Evolutionary conservation across 768 basidiomycete species (phyloP).

Genomic region (Suillus plorans): DNA sequence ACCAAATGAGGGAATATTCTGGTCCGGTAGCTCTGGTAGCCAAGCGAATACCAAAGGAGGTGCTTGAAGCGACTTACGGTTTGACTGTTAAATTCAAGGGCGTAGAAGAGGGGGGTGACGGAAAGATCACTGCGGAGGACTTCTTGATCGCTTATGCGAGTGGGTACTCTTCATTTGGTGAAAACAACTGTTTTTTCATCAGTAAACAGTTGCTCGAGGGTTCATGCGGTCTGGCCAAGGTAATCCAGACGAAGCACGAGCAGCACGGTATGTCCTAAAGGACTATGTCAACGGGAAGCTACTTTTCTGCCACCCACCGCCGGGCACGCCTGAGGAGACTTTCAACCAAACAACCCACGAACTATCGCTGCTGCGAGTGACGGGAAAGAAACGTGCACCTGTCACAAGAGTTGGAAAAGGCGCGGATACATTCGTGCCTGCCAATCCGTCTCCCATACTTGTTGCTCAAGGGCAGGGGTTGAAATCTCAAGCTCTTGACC

Average conservation of each 20-base stretch:
- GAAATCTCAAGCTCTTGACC: constrained; percentile 73
- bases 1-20: constrained; percentile 92
- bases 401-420: constrained; percentile 80
- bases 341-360: constrained; percentile 79
- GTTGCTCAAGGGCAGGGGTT: constrained; percentile 34
- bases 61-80: constrained; percentile 91
- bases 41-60: constrained; percentile 73
- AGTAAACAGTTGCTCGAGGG: constrained; percentile 79
- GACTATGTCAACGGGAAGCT: constrained; percentile 97
- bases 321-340: constrained; percentile 55
- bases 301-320: constrained; percentile 89
- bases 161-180: constrained; percentile 42
- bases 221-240: constrained; percentile 93
- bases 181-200: constrained; percentile 17
- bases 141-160: constrained; percentile 90
- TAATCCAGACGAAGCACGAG: constrained; percentile 94
- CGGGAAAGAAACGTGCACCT: constrained; percentile 88
- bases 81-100: constrained; percentile 64
- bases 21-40: constrained; percentile 80
- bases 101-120: constrained; percentile 84
- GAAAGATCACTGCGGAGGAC: constrained; percentile 70
- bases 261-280: constrained; percentile 90
- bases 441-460: constrained; percentile 29
- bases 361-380: constrained; percentile 54
- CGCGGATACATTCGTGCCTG: constrained; percentile 77